Evolutionary conservation across 78 protist genomes (phyloP).

Genomic region (Monocercomonoides exilis): DNA sequence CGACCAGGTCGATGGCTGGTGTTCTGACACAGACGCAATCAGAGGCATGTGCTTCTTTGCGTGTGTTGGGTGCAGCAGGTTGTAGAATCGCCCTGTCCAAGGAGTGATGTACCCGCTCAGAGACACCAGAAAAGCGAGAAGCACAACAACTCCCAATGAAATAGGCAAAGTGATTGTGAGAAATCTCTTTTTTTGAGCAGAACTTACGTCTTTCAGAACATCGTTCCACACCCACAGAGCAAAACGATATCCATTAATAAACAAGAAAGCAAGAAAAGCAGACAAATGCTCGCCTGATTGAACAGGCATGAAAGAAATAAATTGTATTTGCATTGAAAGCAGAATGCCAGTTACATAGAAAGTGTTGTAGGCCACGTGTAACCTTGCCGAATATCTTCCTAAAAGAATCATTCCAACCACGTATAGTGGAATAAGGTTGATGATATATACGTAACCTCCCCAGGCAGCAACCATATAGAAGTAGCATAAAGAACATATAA

Average conservation of each 20-base stretch:
- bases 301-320: constrained; percentile 25
- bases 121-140: background rate
- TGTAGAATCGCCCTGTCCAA: constrained; percentile 13
- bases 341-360: constrained; percentile 67
- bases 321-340: constrained; percentile 49
- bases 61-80: constrained; percentile 19
- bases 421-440: constrained; percentile 25
- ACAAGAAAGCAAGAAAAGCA: background rate
- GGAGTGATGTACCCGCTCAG: constrained; percentile 14
- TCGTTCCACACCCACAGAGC: background rate
- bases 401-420: background rate
- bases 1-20: constrained; percentile 9
- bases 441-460: constrained; percentile 36
- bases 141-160: background rate
- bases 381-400: constrained; percentile 9
- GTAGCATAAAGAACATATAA: constrained; percentile 9
- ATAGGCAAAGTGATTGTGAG: background rate
- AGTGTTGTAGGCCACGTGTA: constrained; percentile 29
- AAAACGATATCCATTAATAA: background rate
- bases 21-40: constrained; percentile 35
- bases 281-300: constrained; percentile 18
- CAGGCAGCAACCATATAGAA: constrained; percentile 33
- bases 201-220: background rate
- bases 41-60: constrained; percentile 37
- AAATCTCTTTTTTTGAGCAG: background rate